These are phyloP conservation scores for Boletus subparvulus DNA, from an alignment of 768 basidiomycete species.

Conservation along the genomic window DNA sequence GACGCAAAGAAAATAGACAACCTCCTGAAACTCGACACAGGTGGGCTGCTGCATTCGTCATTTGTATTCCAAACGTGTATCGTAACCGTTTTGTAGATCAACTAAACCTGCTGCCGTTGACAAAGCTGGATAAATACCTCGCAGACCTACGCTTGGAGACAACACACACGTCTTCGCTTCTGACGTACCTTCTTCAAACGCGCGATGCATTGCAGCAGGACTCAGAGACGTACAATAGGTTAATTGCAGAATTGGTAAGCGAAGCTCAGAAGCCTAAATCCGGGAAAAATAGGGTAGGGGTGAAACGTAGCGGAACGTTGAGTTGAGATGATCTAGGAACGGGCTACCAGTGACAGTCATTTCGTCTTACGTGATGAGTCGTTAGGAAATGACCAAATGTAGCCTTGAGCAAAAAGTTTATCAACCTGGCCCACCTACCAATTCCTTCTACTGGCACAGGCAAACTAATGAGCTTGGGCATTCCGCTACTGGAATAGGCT, in stretches of 20 bases:
- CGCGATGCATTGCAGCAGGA: slow-evolving; percentile 83
- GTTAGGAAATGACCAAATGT: slow-evolving; percentile 9
- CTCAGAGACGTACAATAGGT: slow-evolving; percentile 83
- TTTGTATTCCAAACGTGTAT: slow-evolving; percentile 3
- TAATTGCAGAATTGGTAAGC: slow-evolving; percentile 89
- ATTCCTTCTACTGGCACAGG: not conserved
- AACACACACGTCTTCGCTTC: slow-evolving; percentile 66
- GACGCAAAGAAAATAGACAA: slow-evolving; percentile 64
- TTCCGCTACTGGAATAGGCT: not conserved
- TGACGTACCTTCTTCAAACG: slow-evolving; percentile 81
- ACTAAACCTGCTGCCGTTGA: slow-evolving; percentile 67
- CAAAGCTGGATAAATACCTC: slow-evolving; percentile 63
- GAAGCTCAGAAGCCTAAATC: slow-evolving; percentile 86
- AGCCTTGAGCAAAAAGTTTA: slow-evolving; percentile 19
- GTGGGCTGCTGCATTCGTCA: slow-evolving; percentile 40
- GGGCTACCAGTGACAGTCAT: not conserved
- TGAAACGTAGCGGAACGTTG: slow-evolving; percentile 51
- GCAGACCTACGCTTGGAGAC: slow-evolving; percentile 70
- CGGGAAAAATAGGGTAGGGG: slow-evolving; percentile 50
- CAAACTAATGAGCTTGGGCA: not conserved
- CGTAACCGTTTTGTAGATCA: slow-evolving; percentile 48
- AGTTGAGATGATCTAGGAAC: slow-evolving; percentile 16
- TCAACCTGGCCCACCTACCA: not conserved
- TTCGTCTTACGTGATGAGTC: slow-evolving; percentile 15
- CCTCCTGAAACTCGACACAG: slow-evolving; percentile 64